phyloP scores from a whole-genome alignment of 371 early-diverging fungal species.

The Mucor mucedo region DNA sequence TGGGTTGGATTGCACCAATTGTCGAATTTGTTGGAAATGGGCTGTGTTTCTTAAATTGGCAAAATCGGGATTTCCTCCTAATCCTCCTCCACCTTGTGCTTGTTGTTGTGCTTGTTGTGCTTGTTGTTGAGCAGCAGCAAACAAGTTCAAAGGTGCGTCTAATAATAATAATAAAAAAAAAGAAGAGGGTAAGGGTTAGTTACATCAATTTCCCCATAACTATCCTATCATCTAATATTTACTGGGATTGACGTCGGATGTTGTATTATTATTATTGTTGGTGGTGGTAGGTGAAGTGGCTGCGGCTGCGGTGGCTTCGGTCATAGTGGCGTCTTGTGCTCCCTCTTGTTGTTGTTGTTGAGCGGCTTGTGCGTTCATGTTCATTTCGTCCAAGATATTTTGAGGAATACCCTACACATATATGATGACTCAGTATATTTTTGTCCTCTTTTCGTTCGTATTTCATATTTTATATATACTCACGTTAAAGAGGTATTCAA shows the following conservation, averaged over 20 bases:
- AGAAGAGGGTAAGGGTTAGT: no score
- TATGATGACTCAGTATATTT: background rate
- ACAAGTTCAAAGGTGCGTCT: conserved; percentile 58
- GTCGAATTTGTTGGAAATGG: conserved; percentile 91
- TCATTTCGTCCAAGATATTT: conserved; percentile 40
- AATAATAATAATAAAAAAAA: background rate
- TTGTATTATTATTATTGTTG: background rate
- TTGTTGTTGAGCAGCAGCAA: conserved; percentile 61
- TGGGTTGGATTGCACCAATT: conserved; percentile 87
- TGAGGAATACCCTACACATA: conserved; percentile 58
- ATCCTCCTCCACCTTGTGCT: conserved; percentile 24
- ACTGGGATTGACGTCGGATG: conserved; percentile 2
- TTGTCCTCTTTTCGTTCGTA: background rate
- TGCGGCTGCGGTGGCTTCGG: conserved; percentile 44
- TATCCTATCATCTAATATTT: background rate
- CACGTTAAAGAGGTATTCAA: conserved; percentile 93
- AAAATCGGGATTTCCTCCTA: conserved; percentile 45
- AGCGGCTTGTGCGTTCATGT: conserved; percentile 19
- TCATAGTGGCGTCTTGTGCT: conserved; percentile 36
- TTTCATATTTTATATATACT: background rate
- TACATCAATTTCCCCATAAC: no score
- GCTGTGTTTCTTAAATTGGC: conserved; percentile 75
- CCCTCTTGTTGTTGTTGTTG: conserved; percentile 18
- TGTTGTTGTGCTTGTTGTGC: conserved; percentile 39
- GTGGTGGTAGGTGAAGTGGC: conserved; percentile 34